These are phyloP conservation scores for Stentor roeselii DNA, from an alignment of 73 alveolate genomes.

Conservation along the genomic window DNA sequence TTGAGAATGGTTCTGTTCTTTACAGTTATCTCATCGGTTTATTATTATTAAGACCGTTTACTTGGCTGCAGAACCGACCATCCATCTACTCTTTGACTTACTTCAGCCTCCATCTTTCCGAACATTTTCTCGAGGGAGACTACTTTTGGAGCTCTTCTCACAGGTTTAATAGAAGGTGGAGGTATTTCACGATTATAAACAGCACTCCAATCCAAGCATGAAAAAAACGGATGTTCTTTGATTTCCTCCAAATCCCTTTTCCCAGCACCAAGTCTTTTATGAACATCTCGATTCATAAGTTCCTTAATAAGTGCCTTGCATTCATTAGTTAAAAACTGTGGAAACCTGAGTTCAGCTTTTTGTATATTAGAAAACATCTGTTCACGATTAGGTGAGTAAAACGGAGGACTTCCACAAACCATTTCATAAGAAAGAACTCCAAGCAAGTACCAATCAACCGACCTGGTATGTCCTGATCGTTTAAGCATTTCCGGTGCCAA, in stretches of 20 bases:
- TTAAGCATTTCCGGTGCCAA: conserved; percentile 96
- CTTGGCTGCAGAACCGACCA: conserved; percentile 23
- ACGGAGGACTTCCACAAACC: conserved; percentile 92
- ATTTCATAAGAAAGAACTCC: conserved; percentile 94
- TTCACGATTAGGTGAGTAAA: conserved; percentile 86
- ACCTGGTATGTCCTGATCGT: conserved; percentile 93
- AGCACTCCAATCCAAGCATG: conserved; percentile 72
- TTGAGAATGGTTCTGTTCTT: no score
- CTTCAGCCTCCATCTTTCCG: neutral
- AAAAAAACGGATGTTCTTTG: conserved; percentile 76
- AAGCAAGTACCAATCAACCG: conserved; percentile 93
- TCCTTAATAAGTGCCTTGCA: conserved; percentile 70
- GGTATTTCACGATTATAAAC: conserved; percentile 38
- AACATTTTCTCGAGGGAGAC: conserved; percentile 3
- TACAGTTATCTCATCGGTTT: no score
- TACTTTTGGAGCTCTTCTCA: conserved; percentile 5
- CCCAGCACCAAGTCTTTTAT: conserved; percentile 72
- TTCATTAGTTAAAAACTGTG: conserved; percentile 43
- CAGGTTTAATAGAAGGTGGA: conserved; percentile 32
- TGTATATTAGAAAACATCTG: conserved; percentile 73
- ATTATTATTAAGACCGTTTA: no score
- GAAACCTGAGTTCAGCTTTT: conserved; percentile 36
- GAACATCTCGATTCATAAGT: conserved; percentile 67
- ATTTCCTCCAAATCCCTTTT: conserved; percentile 75
- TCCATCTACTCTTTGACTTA: neutral